Percentiles rank a stretch among this genome's conserved stretches.
Conservation (phyloP, 2,329 filamentous ascomycete genomes). For the Colletotrichum neosansevieriae region DNA sequence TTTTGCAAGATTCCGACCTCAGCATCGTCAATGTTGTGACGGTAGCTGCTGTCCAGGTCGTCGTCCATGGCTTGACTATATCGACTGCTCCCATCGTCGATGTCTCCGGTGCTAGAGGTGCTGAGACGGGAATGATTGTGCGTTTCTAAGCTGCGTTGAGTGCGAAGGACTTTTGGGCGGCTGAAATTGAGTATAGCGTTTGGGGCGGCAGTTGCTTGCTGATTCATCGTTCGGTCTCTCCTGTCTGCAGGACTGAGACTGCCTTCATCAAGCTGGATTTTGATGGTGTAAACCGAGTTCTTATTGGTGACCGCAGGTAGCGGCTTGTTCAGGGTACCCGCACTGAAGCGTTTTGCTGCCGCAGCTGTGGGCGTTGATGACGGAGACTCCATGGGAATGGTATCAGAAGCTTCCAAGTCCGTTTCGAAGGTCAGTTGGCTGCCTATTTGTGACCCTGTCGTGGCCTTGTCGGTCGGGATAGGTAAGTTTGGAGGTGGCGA, state of each 20-base stretch:
- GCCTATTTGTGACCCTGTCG: constrained; percentile 7
- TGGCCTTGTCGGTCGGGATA: constrained; percentile 9
- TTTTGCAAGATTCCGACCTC: constrained; percentile 13
- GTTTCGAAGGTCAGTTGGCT: constrained; percentile 21
- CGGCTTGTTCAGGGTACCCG: constrained; percentile 46
- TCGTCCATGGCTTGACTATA: constrained; percentile 27
- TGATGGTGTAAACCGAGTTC: constrained; percentile 39
- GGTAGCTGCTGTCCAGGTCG: constrained; percentile 23
- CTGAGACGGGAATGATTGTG: constrained; percentile 14
- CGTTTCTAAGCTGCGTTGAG: constrained; percentile 19
- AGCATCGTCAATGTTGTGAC: constrained; percentile 18
- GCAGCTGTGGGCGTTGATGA: constrained; percentile 5
- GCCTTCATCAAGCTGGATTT: constrained; percentile 36
- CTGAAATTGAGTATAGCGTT: constrained; percentile 23
- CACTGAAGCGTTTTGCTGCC: constrained; percentile 10
- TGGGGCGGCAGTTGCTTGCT: background rate
- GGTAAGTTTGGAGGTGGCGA: background rate
- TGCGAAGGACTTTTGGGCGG: constrained; percentile 11
- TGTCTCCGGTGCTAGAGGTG: background rate
- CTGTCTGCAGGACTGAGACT: constrained; percentile 32
- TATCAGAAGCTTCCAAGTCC: background rate
- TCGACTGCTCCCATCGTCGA: constrained; percentile 9
- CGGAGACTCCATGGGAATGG: background rate
- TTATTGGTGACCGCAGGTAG: constrained; percentile 43
- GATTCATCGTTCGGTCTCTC: constrained; percentile 14